Percentiles rank a stretch among this genome's conserved stretches.
Evolutionary conservation across 106 monocot genomes (phyloP).

Genomic region (Phalaenopsis aphrodite): DNA sequence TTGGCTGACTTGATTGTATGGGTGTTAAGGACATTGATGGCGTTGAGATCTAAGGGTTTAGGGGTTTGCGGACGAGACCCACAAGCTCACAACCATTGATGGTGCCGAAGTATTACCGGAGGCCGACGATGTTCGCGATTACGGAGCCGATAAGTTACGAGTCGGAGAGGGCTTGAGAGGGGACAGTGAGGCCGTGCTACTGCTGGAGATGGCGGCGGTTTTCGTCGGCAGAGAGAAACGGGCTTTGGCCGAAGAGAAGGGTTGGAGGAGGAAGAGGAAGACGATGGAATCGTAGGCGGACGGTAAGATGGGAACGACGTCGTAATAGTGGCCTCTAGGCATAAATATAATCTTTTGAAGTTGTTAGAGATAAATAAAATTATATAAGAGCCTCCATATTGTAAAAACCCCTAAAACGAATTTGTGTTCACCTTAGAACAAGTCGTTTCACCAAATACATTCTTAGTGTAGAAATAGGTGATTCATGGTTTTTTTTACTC

Average conservation of each 20-base stretch:
- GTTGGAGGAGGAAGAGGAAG: no score
- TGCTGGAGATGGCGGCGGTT: no score
- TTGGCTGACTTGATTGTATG: conserved; percentile 73
- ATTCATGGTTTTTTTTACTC: not conserved
- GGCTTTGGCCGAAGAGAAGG: no score
- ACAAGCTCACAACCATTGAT: conserved; percentile 80
- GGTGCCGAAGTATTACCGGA: conserved; percentile 70
- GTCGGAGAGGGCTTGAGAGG: conserved; percentile 23
- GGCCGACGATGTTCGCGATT: conserved; percentile 86
- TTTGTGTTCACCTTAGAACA: not conserved
- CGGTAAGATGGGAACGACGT: no score
- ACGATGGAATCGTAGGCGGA: no score
- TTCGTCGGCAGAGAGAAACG: no score
- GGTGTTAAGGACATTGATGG: conserved; percentile 84
- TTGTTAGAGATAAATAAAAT: no score
- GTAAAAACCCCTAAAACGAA: not conserved
- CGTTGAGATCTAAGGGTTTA: conserved; percentile 78
- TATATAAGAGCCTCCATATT: no score
- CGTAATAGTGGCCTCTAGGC: no score
- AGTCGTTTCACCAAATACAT: not conserved
- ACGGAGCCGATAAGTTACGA: conserved; percentile 67
- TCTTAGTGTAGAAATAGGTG: not conserved
- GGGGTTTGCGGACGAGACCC: conserved; percentile 76
- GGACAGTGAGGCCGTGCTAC: not conserved
- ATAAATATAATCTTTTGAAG: no score